Base-by-base conservation (phyloP, 352 stramenopile species). In the Phytophthora foliorum region DNA sequence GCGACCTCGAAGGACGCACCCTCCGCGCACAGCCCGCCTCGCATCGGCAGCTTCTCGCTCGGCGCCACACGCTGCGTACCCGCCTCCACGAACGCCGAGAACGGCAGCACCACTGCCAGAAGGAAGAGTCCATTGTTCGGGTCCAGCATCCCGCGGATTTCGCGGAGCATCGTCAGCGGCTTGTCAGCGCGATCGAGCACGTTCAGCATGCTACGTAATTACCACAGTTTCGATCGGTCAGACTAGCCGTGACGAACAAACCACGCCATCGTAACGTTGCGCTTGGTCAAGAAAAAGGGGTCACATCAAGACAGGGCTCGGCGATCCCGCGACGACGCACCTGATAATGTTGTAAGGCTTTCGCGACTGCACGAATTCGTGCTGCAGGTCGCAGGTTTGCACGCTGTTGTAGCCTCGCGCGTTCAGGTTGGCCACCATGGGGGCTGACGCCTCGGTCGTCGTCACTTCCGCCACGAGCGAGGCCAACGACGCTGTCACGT, bases 321-420 rank as follows among this genome's bases (percentile, higher is more conserved):
- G 22, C 45, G 45, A 61, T 50, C 14, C 31, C 52, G 56, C 58
- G 36, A 61, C 25, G 16, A 66, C 63, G 45, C 51, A 94, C 87
- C 87, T 94, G 76, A 95, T 95, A 57, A 95, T 81, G 32, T 89
- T 85, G 77, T 89, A 95, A 5, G 84, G 88, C 14, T 88, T 83
- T 21, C 80, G 65, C 39, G 79, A 84, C 45, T 86, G 63, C n/a
- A 95, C 78, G 53, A 89, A 78, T 27, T 84, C 74, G 52, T 93
- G 85, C 25, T 82, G 72, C 34, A 95, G 68, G 41, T 93, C 86
- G 53, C 79, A 82, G 1, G 82, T 92, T 74, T 92, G 74, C 16
- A 93, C 78, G 57, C 79, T 91, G 63, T 91, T 90, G 70, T 92
- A 96, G 50, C 88, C 88, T 67, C 83, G 82, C 5, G 73, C 63